These are phyloP conservation scores for Aegilops bicornis DNA, from an alignment of 176 grass and related monocot genomes.

Conservation along the genomic window DNA sequence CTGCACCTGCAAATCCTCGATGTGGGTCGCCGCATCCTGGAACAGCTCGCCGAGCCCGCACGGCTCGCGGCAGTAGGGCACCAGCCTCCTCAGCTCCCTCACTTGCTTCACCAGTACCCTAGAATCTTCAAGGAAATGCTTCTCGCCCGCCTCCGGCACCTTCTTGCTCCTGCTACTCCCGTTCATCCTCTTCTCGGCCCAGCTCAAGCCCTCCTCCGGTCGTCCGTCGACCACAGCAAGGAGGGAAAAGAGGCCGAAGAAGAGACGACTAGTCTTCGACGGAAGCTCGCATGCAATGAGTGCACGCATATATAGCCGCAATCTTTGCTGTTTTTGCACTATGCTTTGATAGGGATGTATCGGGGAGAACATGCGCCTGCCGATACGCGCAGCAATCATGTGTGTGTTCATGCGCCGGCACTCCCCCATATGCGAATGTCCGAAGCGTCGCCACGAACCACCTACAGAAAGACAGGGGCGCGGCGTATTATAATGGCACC, in stretches of 20 bases:
- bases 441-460: constrained; percentile 37
- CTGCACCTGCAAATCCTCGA: constrained; percentile 46
- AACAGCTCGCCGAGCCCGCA: constrained; percentile 50
- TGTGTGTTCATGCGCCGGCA: constrained; percentile 7
- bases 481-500: constrained; percentile 46
- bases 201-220: neutral
- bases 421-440: constrained; percentile 45
- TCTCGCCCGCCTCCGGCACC: constrained; percentile 8
- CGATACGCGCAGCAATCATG: constrained; percentile 26
- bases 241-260: neutral
- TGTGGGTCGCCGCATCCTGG: constrained; percentile 38
- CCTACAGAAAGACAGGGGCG: constrained; percentile 28
- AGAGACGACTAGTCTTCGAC: neutral
- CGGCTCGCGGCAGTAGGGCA: constrained; percentile 39
- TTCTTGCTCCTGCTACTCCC: neutral
- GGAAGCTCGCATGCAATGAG: constrained; percentile 16
- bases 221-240: neutral
- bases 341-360: constrained; percentile 8
- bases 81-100: constrained; percentile 50
- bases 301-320: constrained; percentile 49
- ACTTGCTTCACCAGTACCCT: constrained; percentile 40
- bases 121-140: constrained; percentile 16
- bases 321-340: constrained; percentile 44
- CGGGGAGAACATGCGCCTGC: constrained; percentile 28
- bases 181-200: constrained; percentile 24